Percentiles rank a stretch among this genome's conserved stretches.
Evolutionary conservation across 495 filamentous ascomycete species (phyloP).

Genomic region (Melanomma pulvis-pyrius): DNA sequence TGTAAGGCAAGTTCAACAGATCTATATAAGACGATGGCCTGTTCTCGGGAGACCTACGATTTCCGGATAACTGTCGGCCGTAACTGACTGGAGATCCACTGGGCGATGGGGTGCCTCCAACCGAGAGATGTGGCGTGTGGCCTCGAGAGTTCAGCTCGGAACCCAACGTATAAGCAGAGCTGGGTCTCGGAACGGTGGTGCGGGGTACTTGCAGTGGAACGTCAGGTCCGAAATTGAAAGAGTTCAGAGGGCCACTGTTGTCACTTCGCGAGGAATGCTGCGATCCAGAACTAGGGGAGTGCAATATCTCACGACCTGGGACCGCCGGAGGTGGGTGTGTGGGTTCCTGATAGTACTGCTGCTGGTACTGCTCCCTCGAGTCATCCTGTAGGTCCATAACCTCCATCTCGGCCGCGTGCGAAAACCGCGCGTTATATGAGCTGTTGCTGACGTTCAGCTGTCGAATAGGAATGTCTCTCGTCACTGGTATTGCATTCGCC

Average conservation of each 20-base stretch:
- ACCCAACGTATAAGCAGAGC: constrained; percentile 69
- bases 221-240: constrained; percentile 31
- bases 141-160: constrained; percentile 67
- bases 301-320: constrained; percentile 15
- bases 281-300: constrained; percentile 33
- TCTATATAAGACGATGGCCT: constrained; percentile 83
- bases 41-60: constrained; percentile 68
- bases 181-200: constrained; percentile 64
- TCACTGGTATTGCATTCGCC: constrained; percentile 16
- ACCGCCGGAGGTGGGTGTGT: constrained; percentile 16
- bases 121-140: constrained; percentile 56
- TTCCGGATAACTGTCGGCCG: constrained; percentile 37
- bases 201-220: constrained; percentile 41
- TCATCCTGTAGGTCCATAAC: constrained; percentile 17
- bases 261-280: constrained; percentile 34
- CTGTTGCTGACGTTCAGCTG: constrained; percentile 33
- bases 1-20: constrained; percentile 81
- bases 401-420: constrained; percentile 30
- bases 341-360: constrained; percentile 58
- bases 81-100: constrained; percentile 41
- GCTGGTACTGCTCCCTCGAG: constrained; percentile 42
- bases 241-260: constrained; percentile 19
- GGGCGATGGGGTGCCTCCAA: constrained; percentile 54
- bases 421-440: constrained; percentile 32
- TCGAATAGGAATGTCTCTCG: constrained; percentile 31